Evolutionary conservation across 2,329 filamentous ascomycete species (phyloP).

Genomic region (Colletotrichum simmondsii): DNA sequence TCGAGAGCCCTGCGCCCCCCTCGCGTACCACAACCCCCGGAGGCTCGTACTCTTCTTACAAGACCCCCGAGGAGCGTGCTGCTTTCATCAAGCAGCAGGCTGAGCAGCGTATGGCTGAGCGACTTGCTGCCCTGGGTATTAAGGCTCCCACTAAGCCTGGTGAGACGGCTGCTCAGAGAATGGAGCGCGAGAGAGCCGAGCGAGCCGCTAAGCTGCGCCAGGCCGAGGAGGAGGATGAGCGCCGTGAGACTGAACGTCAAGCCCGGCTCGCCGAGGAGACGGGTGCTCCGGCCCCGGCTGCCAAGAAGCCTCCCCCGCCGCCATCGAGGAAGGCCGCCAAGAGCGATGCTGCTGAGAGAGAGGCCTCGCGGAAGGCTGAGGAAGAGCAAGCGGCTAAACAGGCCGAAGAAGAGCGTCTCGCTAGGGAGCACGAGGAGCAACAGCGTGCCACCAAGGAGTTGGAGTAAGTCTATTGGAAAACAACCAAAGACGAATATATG

Average conservation of each 20-base stretch:
- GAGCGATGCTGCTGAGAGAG: constrained; percentile 68
- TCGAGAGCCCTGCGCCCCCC: constrained; percentile 61
- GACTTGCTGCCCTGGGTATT: constrained; percentile 91
- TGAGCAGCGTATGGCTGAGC: constrained; percentile 95
- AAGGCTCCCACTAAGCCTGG: constrained; percentile 83
- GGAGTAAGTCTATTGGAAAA: constrained; percentile 74
- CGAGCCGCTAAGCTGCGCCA: constrained; percentile 87
- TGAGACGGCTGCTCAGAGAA: constrained; percentile 84
- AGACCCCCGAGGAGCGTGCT: constrained; percentile 91
- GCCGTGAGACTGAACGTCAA: constrained; percentile 88
- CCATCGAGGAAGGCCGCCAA: constrained; percentile 78
- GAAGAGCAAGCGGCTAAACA: constrained; percentile 66
- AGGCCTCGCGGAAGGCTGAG: constrained; percentile 66
- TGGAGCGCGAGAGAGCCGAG: constrained; percentile 89
- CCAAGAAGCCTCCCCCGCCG: constrained; percentile 80
- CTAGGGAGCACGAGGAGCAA: constrained; percentile 80
- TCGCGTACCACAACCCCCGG: constrained; percentile 67
- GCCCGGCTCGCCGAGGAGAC: constrained; percentile 84
- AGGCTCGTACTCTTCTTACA: constrained; percentile 83
- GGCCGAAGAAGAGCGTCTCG: constrained; percentile 73
- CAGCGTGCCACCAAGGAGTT: constrained; percentile 78
- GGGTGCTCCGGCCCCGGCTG: constrained; percentile 67
- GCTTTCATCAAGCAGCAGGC: constrained; percentile 98
- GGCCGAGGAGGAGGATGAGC: constrained; percentile 93
- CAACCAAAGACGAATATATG: constrained; percentile 34